Evolutionary conservation across 176 grass and related monocot species (phyloP), one percentile per base, ranked within the genome.

Genomic region (Eragrostis nindensis): DNA sequence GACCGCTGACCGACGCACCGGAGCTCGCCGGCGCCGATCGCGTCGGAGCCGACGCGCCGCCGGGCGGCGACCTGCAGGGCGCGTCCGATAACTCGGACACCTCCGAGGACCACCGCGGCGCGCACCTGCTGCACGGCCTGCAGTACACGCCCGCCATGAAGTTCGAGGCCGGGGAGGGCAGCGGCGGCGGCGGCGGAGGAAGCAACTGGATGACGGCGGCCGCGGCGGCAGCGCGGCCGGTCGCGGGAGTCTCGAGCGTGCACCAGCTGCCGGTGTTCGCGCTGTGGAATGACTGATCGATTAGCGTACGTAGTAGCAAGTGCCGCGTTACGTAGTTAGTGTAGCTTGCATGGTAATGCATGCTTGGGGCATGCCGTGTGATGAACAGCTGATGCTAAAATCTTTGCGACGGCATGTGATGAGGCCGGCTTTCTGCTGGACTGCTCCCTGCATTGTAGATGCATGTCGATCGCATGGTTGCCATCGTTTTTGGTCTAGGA

Each of bases 211-310:
- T 85, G 86, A 24, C 66, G 11, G 69, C 70, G 3, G 68, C 73
- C 0, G 75, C 77, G 0, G 71, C 60, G 2, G 68, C 80, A 3
- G 79, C 88, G 0, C 38, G 87, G 4, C 64, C 86, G 3, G 74
- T 79, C 0, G 18, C 55, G 1, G 85, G 74, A 39, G 30, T 91
- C 0, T 64, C 76, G 11, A 24, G 18, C 17, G 82, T 49, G 46
- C 76, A 86, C 75, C 88, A 89, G 54, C 80, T 87, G 1, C 80
- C 85, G 27, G 56, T 91, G 84, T 94, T 90, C 72, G 89, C 89
- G 10, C 75, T 91, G 22, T 89, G 86, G 81, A 91, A 90, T 6
- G 89, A 89, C 25, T 88, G 82, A 84, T 17, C 60, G n/a, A 49
- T 59, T 59, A 59, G 21, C 57, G 24, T n/a, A n/a, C n/a, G n/a